Base-by-base conservation (phyloP, 1,139 yeast genomes). In the Kazachstania sp. region DNA sequence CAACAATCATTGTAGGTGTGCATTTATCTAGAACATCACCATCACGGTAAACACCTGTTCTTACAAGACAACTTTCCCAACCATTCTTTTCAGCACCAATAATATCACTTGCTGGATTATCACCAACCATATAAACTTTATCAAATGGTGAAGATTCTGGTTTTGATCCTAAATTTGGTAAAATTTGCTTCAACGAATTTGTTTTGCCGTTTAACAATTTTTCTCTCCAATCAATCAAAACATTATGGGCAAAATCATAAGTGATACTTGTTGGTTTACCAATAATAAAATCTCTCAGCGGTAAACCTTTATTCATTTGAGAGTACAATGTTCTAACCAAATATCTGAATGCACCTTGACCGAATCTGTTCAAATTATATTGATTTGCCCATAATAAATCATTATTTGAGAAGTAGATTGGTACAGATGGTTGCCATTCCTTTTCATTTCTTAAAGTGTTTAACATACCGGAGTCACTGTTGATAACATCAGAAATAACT, bases 351-450 rank as follows among this genome's bases (percentile, higher is more conserved):
- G 94, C 95, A 26, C 97, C 97, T 68, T 88, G 96, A 4, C 97
- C 97, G 60, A 86, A 86, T 49, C 98, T 73, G 15, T 95, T 88
- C 50, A 83, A 67, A 11, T 67, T 66, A 64, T 83, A 90, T 61
- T 84, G 90, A 61, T 86, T 87, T 9, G 96, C 88, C 96, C 97
- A 92, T 43, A 86, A 63, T 61, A 88, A 78, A 65, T 92, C 98
- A 59, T 85, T 81, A 65, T 88, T 87, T 48, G 95, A 84, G 67
- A 88, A 90, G 52, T 81, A 78, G 30, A 90, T 83, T 0, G 96
- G 96, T 0, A 87, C 70, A 0, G 83, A 63, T 2, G 96, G 96
- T 18, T 65, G 65, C 45, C 58, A 46, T 23, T 59, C 44, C 37
- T 47, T 57, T 20, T 54, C 51, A 28, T 51, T 52, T 43, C 86